These are phyloP conservation scores for Pilaira anomala DNA, from an alignment of 192 early-diverging fungal species.

Conservation along the genomic window DNA sequence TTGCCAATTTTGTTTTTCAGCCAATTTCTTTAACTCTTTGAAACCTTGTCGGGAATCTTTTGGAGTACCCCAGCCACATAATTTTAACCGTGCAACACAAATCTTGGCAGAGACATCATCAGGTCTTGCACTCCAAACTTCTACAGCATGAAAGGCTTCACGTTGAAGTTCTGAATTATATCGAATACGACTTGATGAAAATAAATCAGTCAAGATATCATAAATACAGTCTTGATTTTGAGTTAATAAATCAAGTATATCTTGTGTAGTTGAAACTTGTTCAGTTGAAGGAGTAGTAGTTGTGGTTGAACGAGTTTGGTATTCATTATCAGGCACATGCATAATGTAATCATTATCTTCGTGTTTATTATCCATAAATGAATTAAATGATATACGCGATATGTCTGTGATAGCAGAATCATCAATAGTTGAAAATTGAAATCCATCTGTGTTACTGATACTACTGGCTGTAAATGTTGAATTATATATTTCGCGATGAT, in stretches of 20 bases:
- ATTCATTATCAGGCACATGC: background rate
- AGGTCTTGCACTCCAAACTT: constrained; percentile 3
- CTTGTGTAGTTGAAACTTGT: background rate
- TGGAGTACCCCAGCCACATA: constrained; percentile 35
- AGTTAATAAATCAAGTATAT: constrained; percentile 2
- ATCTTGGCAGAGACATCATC: constrained; percentile 21
- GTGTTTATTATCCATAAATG: background rate
- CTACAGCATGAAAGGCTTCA: constrained; percentile 12
- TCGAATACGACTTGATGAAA: background rate
- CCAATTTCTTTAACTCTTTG: constrained; percentile 13
- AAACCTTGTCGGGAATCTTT: constrained; percentile 23
- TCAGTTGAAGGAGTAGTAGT: background rate
- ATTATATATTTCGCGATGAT: background rate
- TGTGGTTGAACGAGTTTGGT: background rate
- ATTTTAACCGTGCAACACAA: constrained; percentile 30
- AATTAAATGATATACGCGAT: constrained; percentile 4
- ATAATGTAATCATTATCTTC: constrained; percentile 8
- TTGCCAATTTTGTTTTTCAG: constrained; percentile 20
- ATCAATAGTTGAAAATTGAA: constrained; percentile 1
- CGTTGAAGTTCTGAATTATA: constrained; percentile 9
- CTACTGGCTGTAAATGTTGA: constrained; percentile 2
- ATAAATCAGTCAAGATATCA: constrained; percentile 12
- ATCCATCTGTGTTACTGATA: background rate
- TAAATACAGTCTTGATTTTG: background rate
- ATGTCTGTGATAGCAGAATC: constrained; percentile 9